Conservation (phyloP, 2,329 filamentous ascomycete species). For the Chaetomium sp. region DNA sequence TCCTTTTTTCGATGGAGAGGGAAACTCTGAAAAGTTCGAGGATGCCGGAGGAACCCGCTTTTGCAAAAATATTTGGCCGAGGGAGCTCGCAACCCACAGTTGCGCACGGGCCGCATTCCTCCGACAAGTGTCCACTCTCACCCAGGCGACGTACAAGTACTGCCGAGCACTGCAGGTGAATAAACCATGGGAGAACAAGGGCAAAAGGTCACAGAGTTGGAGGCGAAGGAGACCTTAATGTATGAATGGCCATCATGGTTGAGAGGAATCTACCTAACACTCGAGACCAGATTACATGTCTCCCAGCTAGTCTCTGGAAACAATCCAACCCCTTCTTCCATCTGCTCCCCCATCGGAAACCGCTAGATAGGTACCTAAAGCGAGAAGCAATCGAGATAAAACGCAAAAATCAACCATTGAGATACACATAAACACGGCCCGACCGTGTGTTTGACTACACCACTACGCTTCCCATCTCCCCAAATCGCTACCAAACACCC, state of each 20-base stretch:
- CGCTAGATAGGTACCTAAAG: not conserved
- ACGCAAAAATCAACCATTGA: conserved; percentile 20
- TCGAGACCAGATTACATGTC: conserved; percentile 9
- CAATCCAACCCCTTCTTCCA: conserved; percentile 5
- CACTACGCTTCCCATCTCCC: conserved; percentile 16
- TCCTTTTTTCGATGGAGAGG: not conserved
- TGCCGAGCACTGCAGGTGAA: too few relatives aligned
- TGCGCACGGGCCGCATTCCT: not conserved
- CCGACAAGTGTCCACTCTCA: not conserved
- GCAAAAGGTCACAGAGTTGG: not conserved
- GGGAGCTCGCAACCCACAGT: not conserved
- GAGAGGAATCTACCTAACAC: conserved; percentile 24
- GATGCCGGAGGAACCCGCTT: not conserved
- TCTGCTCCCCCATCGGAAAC: conserved; percentile 1
- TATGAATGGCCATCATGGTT: conserved; percentile 4
- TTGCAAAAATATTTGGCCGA: not conserved
- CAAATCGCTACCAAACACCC: conserved; percentile 18
- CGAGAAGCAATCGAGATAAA: conserved; percentile 5
- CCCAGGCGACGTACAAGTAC: too few relatives aligned
- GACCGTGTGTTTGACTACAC: conserved; percentile 2
- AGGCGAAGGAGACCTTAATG: not conserved
- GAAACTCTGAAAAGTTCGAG: not conserved
- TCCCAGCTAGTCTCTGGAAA: not conserved
- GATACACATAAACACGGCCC: conserved; percentile 28
- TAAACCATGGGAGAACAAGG: not conserved